Evolutionary conservation across 345 rosid genomes (phyloP).

Genomic region (Camelina laxa): DNA sequence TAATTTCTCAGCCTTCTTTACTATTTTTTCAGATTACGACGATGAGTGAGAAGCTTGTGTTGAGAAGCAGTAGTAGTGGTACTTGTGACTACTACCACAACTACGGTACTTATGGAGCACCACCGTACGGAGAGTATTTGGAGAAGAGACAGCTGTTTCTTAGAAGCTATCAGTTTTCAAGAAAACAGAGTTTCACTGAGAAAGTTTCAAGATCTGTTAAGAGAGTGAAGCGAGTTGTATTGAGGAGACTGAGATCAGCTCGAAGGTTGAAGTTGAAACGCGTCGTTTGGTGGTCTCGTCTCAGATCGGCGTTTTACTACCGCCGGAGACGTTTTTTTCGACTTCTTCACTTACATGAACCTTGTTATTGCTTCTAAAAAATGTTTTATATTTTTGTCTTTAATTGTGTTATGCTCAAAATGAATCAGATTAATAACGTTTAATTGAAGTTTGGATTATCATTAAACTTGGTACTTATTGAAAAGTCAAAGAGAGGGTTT

Average conservation of each 20-base stretch:
- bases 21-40: constrained; percentile 16
- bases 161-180: constrained; percentile 76
- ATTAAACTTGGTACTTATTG: background rate
- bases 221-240: constrained; percentile 53
- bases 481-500: constrained; percentile 3
- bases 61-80: constrained; percentile 9
- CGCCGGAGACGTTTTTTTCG: constrained; percentile 61
- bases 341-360: constrained; percentile 45
- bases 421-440: background rate
- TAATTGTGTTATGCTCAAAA: background rate
- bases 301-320: constrained; percentile 48
- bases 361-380: constrained; percentile 38
- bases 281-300: constrained; percentile 61
- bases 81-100: background rate
- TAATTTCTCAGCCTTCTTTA: background rate
- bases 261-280: constrained; percentile 50
- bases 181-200: constrained; percentile 59
- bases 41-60: constrained; percentile 37
- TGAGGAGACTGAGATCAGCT: constrained; percentile 54
- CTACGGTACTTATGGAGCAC: background rate
- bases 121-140: constrained; percentile 44
- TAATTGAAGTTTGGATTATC: background rate
- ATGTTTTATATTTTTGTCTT: background rate
- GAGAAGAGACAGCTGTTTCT: constrained; percentile 85
- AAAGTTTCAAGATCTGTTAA: constrained; percentile 50